Evolutionary conservation across 78 protist species (phyloP), one percentile per base, ranked within the genome.

Genomic region (Dictyostelium firmibasis): DNA sequence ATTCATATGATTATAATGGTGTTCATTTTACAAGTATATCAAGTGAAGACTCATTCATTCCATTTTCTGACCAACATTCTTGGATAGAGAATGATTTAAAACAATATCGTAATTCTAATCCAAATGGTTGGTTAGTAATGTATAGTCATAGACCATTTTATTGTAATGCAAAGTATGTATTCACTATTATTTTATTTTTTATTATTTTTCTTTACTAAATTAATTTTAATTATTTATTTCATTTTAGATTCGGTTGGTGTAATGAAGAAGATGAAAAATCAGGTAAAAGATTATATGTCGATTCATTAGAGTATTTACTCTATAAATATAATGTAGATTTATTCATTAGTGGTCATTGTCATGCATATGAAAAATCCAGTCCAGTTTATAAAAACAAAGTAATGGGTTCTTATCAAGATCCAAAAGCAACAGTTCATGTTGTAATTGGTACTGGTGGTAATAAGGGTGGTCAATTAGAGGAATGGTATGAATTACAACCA

Each of bases 21-120:
- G 93, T 87, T 27, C 93, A 87, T 75, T 87, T 87, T 64, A 75
- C 78, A 9, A 78, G 86, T 25, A 33, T 87, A 2, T 87, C 93
- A 13, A 31, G 85, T 18, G 93, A 87, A 38, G 13, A 10, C 9
- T 57, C 43, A 3, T 87, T 38, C 16, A 78, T 82, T 8, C 85
- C 93, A 79, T 31, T 69, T 13, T 87, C 93, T 5, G 29, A 23
- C 8, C 85, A 87, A 79, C 38, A 77, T 64, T 5, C 11, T 8
- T 87, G 93, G 93, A n/a, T 87, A 1, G 85, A 76, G 16, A 87
- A 79, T 18, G 93, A 87, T 18, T 70, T 87, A 41, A 35, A 78
- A 25, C 35, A 83, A 35, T 87, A 53, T 47, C 85, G 93, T 44
- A 3, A 87, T 44, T 10, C 41, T 8, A 87, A 78, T 50, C 93